phyloP scores from a whole-genome alignment of 805 yeast genomes.

The Candida michaelii region DNA sequence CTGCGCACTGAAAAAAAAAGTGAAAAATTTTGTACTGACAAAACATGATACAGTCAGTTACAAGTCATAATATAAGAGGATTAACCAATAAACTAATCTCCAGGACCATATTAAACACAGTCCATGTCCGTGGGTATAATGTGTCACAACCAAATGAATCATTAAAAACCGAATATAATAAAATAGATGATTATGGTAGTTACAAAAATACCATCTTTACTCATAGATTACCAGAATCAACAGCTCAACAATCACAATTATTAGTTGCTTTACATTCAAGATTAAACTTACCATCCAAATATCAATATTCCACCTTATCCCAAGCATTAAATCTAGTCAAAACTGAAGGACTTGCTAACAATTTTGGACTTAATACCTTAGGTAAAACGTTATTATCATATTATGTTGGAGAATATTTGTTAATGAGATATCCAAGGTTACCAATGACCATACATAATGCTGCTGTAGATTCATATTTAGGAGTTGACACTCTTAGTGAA shows the following conservation, averaged over 20 bases:
- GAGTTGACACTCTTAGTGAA: constrained; percentile 60
- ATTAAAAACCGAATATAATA: constrained; percentile 31
- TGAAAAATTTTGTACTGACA: constrained; percentile 9
- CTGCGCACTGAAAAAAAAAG: constrained; percentile 11
- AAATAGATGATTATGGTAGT: constrained; percentile 38
- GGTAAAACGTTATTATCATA: constrained; percentile 78
- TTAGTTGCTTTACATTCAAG: constrained; percentile 78
- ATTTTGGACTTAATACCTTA: constrained; percentile 75
- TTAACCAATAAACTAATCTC: neutral
- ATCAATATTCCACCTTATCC: constrained; percentile 67
- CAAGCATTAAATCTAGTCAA: constrained; percentile 68
- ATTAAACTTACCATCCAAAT: constrained; percentile 58
- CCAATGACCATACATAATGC: constrained; percentile 77
- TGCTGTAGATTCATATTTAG: constrained; percentile 74
- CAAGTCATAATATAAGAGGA: neutral
- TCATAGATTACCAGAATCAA: constrained; percentile 46
- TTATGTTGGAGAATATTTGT: constrained; percentile 70
- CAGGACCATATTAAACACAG: neutral
- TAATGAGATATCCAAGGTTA: constrained; percentile 81
- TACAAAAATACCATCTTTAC: constrained; percentile 43
- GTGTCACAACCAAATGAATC: constrained; percentile 23
- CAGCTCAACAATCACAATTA: constrained; percentile 62
- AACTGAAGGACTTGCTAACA: constrained; percentile 57
- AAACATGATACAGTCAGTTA: constrained; percentile 1
- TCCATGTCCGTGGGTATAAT: constrained; percentile 17